phyloP scores from a whole-genome alignment of 2,329 filamentous ascomycete species.

The Botryotinia narcissicola region DNA sequence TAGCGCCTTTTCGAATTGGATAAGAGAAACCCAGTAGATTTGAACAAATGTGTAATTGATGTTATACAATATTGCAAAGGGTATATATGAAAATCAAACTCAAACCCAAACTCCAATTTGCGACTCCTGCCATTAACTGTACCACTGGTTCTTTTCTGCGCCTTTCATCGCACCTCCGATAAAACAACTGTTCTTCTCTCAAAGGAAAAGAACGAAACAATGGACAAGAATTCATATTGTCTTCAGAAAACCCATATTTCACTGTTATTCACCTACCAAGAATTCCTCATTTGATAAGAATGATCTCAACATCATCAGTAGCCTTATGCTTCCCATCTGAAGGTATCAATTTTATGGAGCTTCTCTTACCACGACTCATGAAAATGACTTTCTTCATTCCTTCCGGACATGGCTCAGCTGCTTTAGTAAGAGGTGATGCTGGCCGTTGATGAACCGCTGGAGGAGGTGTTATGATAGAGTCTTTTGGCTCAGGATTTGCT shows the following conservation, averaged over 20 bases:
- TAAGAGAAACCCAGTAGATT: background rate
- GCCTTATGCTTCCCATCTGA: background rate
- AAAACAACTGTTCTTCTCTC: background rate
- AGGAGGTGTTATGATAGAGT: slow-evolving; percentile 9
- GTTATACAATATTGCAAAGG: background rate
- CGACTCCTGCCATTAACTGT: background rate
- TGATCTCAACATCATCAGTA: slow-evolving; percentile 5
- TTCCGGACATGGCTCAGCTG: background rate
- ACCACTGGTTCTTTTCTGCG: no score
- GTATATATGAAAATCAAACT: background rate
- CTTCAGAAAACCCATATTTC: background rate
- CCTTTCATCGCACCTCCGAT: background rate
- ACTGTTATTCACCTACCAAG: background rate
- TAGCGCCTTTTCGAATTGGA: background rate
- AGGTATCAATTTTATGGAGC: slow-evolving; percentile 12
- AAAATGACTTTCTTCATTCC: slow-evolving; percentile 11
- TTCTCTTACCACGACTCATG: slow-evolving; percentile 11
- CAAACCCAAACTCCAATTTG: background rate
- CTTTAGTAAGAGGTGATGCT: background rate
- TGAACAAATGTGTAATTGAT: background rate
- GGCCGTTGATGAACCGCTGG: background rate
- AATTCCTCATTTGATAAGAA: background rate
- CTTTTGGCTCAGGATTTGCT: slow-evolving; percentile 7
- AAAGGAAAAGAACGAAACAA: background rate
- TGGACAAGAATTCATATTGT: background rate